Base-by-base conservation (phyloP, 371 early-diverging fungal species). In the Mucor circinelloides region DNA sequence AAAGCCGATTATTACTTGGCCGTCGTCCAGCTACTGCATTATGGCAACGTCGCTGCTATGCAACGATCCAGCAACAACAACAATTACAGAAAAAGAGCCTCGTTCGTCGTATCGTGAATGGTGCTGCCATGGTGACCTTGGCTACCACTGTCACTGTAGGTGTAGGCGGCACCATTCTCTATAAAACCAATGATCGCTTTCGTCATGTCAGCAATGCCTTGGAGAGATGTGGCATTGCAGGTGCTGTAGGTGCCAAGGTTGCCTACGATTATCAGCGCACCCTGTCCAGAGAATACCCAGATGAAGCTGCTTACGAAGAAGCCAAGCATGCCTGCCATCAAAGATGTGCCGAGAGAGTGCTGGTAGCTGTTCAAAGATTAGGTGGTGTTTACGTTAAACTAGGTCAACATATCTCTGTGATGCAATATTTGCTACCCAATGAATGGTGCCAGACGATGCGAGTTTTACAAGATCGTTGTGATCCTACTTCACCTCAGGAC, bases 321-420 rank as follows among this genome's bases (percentile, higher is more conserved):
- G 74, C 73, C 34, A 83, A 77, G 55, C 63, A 60, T 9, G 73
- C 63, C 31, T 76, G 85, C 9, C 83, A 88, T 59, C 63, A 68
- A 44, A 75, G 86, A 6, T 80, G 78, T 58, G 94, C 95, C 0
- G 71, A 87, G 6, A 62, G 86, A 34, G 67, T 93, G 6, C 69
- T 91, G 27, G 74, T 74, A 25, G 87, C 87, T 30, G 78, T 87
- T 21, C 75, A 81, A 61, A 75, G 71, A 31, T 83, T 92, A 58
- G 95, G 94, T 34, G 97, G 97, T n/a, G 89, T 95, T 30, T 97
- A 95, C 69, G 93, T 97, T 72, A 97, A 97, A 70, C 83, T 97
- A 52, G 95, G 96, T 2, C 96, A 96, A 72, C 95, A 96, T 74
- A 75, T 95, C 7, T 86, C 93, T 9, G 92, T 96, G 8, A 82